Evolutionary conservation across 768 basidiomycete genomes (phyloP), one percentile per base, ranked within the genome.

Genomic region (Xerocomellus chrysenteron): DNA sequence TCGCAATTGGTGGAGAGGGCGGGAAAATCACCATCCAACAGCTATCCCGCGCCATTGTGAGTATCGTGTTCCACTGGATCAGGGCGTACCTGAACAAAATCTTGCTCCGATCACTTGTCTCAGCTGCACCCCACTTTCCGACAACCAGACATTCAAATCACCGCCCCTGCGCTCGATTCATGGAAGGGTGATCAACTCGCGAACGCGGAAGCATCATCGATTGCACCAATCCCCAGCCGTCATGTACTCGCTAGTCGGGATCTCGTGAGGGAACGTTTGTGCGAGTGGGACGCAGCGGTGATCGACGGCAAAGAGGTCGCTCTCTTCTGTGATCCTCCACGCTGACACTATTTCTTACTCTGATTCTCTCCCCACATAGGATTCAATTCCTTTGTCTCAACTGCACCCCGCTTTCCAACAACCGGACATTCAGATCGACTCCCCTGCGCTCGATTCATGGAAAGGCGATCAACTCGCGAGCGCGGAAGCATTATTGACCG

Each of bases 241-340:
- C 30, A 52, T 33, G 41, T 17, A 2, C 32, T 63, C 11, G 56
- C 59, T 4, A 41, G 36, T 19, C 26, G 53, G 40, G 50, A 55
- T 0, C 46, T 63, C 24, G n/a, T 61, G n/a, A n/a, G n/a, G n/a
- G n/a, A n/a, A n/a, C n/a, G n/a, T n/a, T n/a, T n/a, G n/a, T n/a
- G n/a, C n/a, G n/a, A n/a, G n/a, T 58, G 56, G 61, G 47, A 52
- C 6, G 21, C 0, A 12, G 61, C 61, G 1, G 3, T 0, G 53
- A 63, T 19, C n/a, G n/a, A n/a, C n/a, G 62, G 56, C 1, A 24
- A 58, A 17, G 2, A 42, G 42, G 62, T 62, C 3, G 6, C 2
- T 16, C 21, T 4, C 1, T 2, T 11, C 17, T 42, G n/a, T n/a
- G n/a, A n/a, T n/a, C n/a, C n/a, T n/a, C n/a, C n/a, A n/a, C n/a